Percentiles rank a stretch among this genome's conserved stretches.
These are phyloP conservation scores for Chrysophaeum taylorii DNA, from an alignment of 352 stramenopile genomes.

Conservation along the genomic window DNA sequence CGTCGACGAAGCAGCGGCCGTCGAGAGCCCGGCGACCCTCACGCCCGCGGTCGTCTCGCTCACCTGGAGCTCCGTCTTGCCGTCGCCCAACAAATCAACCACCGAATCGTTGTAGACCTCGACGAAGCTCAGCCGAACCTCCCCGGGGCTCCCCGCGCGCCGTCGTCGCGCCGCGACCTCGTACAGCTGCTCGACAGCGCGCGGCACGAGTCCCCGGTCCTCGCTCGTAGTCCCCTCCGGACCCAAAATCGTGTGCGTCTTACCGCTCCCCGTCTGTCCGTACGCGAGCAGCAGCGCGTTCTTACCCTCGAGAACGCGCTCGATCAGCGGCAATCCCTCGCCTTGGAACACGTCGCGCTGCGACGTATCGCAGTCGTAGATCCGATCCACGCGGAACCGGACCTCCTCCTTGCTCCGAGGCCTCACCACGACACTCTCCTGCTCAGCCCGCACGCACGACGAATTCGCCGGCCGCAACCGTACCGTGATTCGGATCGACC, in stretches of 20 bases:
- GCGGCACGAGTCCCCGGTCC: not conserved
- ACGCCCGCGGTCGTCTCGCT: conserved; percentile 26
- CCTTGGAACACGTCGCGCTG: not conserved
- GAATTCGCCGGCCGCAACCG: not conserved
- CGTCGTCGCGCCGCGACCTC: not conserved
- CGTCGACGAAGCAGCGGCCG: conserved; percentile 47
- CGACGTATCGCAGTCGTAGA: not conserved
- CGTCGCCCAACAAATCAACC: conserved; percentile 38
- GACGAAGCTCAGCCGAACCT: conserved; percentile 24
- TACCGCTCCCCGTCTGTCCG: not conserved
- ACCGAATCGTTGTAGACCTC: conserved; percentile 40
- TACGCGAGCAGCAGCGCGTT: not conserved
- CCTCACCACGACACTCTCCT: not conserved
- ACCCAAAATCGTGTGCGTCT: not conserved
- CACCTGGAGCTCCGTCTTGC: conserved; percentile 6
- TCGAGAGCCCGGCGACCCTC: conserved; percentile 51
- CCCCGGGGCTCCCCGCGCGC: not conserved
- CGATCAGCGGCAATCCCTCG: not conserved
- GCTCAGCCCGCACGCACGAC: not conserved
- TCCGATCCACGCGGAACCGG: not conserved
- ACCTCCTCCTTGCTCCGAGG: not conserved
- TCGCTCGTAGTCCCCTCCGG: not conserved
- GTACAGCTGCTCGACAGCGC: not conserved
- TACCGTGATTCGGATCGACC: not conserved
- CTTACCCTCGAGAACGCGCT: not conserved